Conservation (phyloP, 73 alveolate species). For the Breviolum minutum region DNA sequence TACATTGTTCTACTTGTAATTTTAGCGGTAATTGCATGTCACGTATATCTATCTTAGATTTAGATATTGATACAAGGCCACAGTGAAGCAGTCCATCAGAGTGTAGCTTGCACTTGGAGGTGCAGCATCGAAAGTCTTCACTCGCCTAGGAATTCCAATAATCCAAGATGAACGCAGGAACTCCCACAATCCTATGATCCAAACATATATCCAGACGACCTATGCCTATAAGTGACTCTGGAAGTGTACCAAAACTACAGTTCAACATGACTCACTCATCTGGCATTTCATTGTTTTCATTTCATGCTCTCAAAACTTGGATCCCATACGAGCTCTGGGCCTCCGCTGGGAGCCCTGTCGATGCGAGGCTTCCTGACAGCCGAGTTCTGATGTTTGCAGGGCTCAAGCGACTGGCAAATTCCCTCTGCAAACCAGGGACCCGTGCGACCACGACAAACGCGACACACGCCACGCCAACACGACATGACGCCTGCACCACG, state of each 20-base stretch:
- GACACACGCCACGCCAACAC: conserved; percentile 69
- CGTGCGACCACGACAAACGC: conserved; percentile 26
- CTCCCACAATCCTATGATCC: neutral
- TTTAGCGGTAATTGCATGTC: too few relatives aligned
- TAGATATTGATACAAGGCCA: too few relatives aligned
- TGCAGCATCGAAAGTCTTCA: conserved; percentile 72
- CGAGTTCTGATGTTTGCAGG: neutral
- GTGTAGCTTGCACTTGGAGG: conserved; percentile 80
- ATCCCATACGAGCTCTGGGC: too few relatives aligned
- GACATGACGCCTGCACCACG: conserved; percentile 4
- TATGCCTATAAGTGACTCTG: neutral
- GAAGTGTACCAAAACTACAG: neutral
- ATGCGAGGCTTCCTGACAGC: neutral
- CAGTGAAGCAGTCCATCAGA: conserved; percentile 19
- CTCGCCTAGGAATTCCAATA: conserved; percentile 7
- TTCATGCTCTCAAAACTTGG: neutral
- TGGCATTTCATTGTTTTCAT: neutral
- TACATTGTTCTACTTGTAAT: too few relatives aligned
- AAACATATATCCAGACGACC: neutral
- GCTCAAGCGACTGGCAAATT: neutral
- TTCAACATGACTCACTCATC: neutral
- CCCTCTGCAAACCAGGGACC: neutral
- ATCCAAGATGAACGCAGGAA: neutral
- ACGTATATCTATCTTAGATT: too few relatives aligned
- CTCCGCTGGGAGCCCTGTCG: too few relatives aligned